Evolutionary conservation across 768 basidiomycete genomes (phyloP).

Genomic region (Mycena chlorophos): DNA sequence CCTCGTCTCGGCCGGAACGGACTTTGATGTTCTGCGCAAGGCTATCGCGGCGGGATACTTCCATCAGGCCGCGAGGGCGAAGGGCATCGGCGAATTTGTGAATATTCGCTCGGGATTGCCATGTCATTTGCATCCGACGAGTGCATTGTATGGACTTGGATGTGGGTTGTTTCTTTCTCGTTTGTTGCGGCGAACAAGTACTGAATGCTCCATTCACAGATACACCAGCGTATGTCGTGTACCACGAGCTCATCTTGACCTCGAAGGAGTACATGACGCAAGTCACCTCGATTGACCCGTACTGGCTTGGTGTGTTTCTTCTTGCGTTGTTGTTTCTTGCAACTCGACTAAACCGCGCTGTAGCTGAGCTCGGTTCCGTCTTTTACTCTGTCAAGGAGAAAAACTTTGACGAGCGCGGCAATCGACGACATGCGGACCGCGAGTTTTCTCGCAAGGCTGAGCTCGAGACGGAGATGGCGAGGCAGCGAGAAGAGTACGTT

Average conservation of each 20-base stretch:
- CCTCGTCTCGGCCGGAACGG: slow-evolving; percentile 85
- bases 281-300: slow-evolving; percentile 96
- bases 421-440: slow-evolving; percentile 72
- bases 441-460: slow-evolving; percentile 93
- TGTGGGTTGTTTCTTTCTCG: slow-evolving; percentile 52
- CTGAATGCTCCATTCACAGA: too few relatives aligned
- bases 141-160: slow-evolving; percentile 93
- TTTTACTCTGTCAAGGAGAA: slow-evolving; percentile 99
- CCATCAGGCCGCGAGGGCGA: slow-evolving; percentile 96
- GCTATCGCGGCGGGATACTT: slow-evolving; percentile 98
- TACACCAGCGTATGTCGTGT: slow-evolving; percentile 94
- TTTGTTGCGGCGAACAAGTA: slow-evolving; percentile 18
- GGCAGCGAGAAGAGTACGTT: slow-evolving; percentile 72
- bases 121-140: slow-evolving; percentile 95
- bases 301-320: slow-evolving; percentile 81
- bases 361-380: slow-evolving; percentile 92
- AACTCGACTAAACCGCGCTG: neutral
- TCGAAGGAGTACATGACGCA: slow-evolving; percentile 99
- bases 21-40: slow-evolving; percentile 93
- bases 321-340: neutral
- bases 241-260: slow-evolving; percentile 93
- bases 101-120: slow-evolving; percentile 94
- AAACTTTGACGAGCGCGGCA: slow-evolving; percentile 89
- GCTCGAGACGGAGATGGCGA: slow-evolving; percentile 88
- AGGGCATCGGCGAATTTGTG: slow-evolving; percentile 98